Evolutionary conservation across 495 filamentous ascomycete genomes (phyloP).

Genomic region (Aspergillus wentii): DNA sequence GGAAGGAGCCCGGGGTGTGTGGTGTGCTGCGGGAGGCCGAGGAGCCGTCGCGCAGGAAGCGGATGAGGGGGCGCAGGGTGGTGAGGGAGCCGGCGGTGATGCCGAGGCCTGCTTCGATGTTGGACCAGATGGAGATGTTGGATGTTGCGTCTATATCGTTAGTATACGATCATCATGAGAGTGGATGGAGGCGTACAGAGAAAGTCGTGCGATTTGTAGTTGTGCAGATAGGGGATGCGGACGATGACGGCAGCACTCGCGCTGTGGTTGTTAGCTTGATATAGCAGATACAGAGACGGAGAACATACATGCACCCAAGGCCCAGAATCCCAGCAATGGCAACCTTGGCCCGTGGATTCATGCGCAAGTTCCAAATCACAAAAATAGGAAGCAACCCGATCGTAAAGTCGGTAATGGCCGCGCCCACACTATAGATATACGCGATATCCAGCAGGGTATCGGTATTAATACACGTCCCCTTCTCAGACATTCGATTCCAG

Average conservation of each 20-base stretch:
- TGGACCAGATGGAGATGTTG: slow-evolving; percentile 37
- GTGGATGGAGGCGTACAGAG: slow-evolving; percentile 17
- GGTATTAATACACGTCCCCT: slow-evolving; percentile 24
- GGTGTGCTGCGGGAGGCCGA: slow-evolving; percentile 11
- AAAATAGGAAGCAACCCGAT: slow-evolving; percentile 29
- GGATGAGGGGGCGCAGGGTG: slow-evolving; percentile 33
- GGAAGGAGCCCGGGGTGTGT: slow-evolving; percentile 13
- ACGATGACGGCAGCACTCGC: slow-evolving; percentile 30
- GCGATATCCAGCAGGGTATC: slow-evolving; percentile 21
- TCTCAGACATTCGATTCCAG: slow-evolving; percentile 20
- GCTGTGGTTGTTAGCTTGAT: slow-evolving; percentile 12
- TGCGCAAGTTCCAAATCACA: slow-evolving; percentile 25
- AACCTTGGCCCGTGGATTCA: slow-evolving; percentile 23
- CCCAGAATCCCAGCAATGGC: slow-evolving; percentile 23
- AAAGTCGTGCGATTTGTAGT: slow-evolving; percentile 23
- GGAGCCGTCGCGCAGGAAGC: slow-evolving; percentile 23
- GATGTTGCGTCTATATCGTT: slow-evolving; percentile 20
- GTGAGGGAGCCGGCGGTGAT: slow-evolving; percentile 37
- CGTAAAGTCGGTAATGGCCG: slow-evolving; percentile 29
- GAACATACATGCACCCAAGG: slow-evolving; percentile 30
- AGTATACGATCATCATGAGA: neutral
- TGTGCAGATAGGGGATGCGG: slow-evolving; percentile 28
- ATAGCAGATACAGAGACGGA: slow-evolving; percentile 2
- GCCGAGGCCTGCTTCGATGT: slow-evolving; percentile 32
- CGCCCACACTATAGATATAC: slow-evolving; percentile 31